These are phyloP conservation scores for Punctularia strigosozonata DNA, from an alignment of 768 basidiomycete species.

Conservation along the genomic window DNA sequence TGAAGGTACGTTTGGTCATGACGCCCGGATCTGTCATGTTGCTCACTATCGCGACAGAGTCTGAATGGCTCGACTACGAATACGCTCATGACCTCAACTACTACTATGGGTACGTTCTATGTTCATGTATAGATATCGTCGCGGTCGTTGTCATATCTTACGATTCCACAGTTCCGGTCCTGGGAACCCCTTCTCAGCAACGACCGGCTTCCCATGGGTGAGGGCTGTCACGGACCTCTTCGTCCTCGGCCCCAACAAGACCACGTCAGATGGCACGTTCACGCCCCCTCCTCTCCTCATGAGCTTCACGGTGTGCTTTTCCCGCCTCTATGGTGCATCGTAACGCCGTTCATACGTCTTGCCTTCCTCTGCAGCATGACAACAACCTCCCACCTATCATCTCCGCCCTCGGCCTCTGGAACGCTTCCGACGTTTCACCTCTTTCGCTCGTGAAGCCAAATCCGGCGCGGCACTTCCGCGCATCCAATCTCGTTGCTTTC, in stretches of 20 bases:
- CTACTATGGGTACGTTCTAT: constrained; percentile 26
- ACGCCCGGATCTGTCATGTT: neutral
- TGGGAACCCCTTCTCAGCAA: constrained; percentile 29
- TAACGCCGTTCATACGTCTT: neutral
- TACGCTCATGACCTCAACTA: constrained; percentile 34
- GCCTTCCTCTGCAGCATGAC: constrained; percentile 27
- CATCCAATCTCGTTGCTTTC: constrained; percentile 29
- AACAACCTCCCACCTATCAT: constrained; percentile 31
- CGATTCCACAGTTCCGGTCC: constrained; percentile 36
- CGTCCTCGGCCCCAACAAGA: constrained; percentile 17
- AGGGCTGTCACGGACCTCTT: constrained; percentile 27
- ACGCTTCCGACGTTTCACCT: constrained; percentile 26
- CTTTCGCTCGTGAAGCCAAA: constrained; percentile 21
- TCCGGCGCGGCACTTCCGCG: constrained; percentile 22
- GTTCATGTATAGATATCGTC: neutral
- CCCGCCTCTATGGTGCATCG: neutral
- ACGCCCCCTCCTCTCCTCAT: constrained; percentile 28
- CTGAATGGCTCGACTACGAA: constrained; percentile 33
- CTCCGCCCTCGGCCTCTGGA: constrained; percentile 31
- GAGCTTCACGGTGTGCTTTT: constrained; percentile 26
- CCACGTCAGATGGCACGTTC: constrained; percentile 14
- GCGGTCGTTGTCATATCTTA: too few relatives aligned
- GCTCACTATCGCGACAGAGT: constrained; percentile 10
- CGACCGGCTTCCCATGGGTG: constrained; percentile 28
- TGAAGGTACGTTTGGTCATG: constrained; percentile 13